Base-by-base conservation (phyloP, 2,329 filamentous ascomycete genomes). In the Fusarium nurragi region DNA sequence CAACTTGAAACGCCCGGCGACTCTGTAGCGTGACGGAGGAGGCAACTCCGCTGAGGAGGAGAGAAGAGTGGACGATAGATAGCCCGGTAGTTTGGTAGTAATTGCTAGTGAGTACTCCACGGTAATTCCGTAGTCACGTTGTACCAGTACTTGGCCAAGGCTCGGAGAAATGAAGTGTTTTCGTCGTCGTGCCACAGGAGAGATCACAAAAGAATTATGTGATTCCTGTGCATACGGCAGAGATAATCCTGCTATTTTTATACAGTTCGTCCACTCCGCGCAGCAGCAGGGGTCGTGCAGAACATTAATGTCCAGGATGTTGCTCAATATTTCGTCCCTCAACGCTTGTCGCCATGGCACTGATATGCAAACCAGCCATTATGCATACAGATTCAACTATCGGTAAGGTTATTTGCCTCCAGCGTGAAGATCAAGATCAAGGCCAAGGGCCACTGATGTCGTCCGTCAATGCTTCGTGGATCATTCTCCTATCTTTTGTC, bases 1-100 rank as follows among this genome's bases (percentile, higher is more conserved):
- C 45, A 30, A 68, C 54, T 65, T 71, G 69, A 71, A 71, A 71
- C 69, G 57, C 65, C 59, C 65, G 60, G 67, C 56, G 51, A 50
- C 34, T 49, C 32, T 36, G 46, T 60, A 66, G 63, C 60, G 62
- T 37, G 14, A 45, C 44, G 34, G 39, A 39, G 49, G n/a, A 40
- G 47, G 44, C 38, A 48, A 40, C 53, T 34, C 32, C 21, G 38
- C 32, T 18, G 32, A 18, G 32, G 9, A 18, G 32, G 16, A 16
- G 32, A 32, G 32, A 32, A 32, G 49, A 45, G 37, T 51, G 44
- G 49, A 45, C 54, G 37, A 38, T 21, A 28, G 55, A 34, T 39
- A 22, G 46, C 45, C 54, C 38, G 32, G 54, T 60, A 60, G 54
- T 40, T 39, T 60, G 56, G 56, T 53, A 59, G 38, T 45, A 56